phyloP scores from a whole-genome alignment of 805 yeast genomes.

The Saccharomycopsis fermentans region DNA sequence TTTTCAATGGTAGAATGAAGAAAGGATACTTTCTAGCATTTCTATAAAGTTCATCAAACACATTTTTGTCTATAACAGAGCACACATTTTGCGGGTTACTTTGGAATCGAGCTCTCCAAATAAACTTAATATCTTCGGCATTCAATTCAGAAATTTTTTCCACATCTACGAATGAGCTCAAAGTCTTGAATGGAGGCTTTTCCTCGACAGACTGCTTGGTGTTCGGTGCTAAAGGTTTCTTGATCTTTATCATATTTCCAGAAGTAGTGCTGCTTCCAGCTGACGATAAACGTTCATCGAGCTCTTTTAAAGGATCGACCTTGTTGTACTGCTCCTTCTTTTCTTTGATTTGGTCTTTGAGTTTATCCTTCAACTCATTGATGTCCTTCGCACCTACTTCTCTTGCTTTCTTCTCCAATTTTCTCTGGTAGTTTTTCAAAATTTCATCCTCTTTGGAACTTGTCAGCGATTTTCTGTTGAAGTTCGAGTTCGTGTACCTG shows the following conservation, averaged over 20 bases:
- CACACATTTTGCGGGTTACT: constrained; percentile 47
- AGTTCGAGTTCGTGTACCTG: background rate
- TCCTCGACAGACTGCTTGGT: constrained; percentile 20
- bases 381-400: constrained; percentile 36
- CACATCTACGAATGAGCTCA: constrained; percentile 60
- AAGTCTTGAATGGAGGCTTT: constrained; percentile 53
- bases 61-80: constrained; percentile 49
- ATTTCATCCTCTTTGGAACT: constrained; percentile 4
- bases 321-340: constrained; percentile 45
- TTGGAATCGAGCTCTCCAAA: constrained; percentile 86
- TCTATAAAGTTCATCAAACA: constrained; percentile 42
- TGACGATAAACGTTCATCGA: constrained; percentile 41
- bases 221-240: constrained; percentile 20
- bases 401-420: constrained; percentile 29
- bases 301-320: constrained; percentile 60
- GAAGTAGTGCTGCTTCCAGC: constrained; percentile 20
- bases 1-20: constrained; percentile 86
- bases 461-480: background rate
- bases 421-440: constrained; percentile 25
- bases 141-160: constrained; percentile 52
- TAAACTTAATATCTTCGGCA: constrained; percentile 53
- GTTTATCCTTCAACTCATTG: constrained; percentile 49
- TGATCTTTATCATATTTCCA: constrained; percentile 20
- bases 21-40: constrained; percentile 68
- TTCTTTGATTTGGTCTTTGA: constrained; percentile 50